Conservation (phyloP, 805 yeast species). For the Torulaspora maleeae region DNA sequence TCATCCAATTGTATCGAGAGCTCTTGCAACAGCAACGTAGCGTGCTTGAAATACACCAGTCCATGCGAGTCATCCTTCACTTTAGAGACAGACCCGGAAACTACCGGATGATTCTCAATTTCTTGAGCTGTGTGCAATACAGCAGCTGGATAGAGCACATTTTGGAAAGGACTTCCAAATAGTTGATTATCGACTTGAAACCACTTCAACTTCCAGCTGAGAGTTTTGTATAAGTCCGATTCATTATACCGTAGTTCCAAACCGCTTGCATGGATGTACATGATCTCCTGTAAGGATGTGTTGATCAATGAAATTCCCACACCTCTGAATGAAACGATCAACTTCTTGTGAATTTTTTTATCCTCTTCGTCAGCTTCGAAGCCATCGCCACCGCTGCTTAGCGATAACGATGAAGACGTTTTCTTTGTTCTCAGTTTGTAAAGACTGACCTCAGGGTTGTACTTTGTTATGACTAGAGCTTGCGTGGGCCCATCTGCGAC, state of each 20-base stretch:
- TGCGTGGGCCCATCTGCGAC: conserved; percentile 96
- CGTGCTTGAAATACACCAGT: conserved; percentile 82
- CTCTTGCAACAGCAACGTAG: conserved; percentile 84
- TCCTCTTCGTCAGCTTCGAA: conserved; percentile 49
- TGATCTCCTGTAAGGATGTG: conserved; percentile 63
- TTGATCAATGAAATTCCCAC: conserved; percentile 83
- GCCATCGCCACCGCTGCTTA: conserved; percentile 39
- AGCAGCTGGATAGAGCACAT: conserved; percentile 82
- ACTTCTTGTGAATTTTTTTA: conserved; percentile 34
- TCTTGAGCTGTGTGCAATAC: conserved; percentile 81
- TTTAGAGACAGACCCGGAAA: conserved; percentile 77
- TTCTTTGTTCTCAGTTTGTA: conserved; percentile 47
- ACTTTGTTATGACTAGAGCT: conserved; percentile 75
- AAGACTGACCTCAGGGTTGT: conserved; percentile 71
- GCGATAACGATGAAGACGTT: conserved; percentile 31
- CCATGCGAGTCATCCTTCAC: conserved; percentile 91
- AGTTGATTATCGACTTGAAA: conserved; percentile 89
- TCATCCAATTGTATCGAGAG: conserved; percentile 91
- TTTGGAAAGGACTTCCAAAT: conserved; percentile 84
- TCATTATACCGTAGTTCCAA: conserved; percentile 75
- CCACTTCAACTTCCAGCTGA: conserved; percentile 85
- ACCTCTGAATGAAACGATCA: conserved; percentile 71
- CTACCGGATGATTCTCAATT: conserved; percentile 82
- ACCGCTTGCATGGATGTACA: conserved; percentile 80
- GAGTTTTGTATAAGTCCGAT: conserved; percentile 76